Evolutionary conservation across 2,329 filamentous ascomycete species (phyloP), one percentile per base, ranked within the genome.

Genomic region (Aspergillus eucalypticola): DNA sequence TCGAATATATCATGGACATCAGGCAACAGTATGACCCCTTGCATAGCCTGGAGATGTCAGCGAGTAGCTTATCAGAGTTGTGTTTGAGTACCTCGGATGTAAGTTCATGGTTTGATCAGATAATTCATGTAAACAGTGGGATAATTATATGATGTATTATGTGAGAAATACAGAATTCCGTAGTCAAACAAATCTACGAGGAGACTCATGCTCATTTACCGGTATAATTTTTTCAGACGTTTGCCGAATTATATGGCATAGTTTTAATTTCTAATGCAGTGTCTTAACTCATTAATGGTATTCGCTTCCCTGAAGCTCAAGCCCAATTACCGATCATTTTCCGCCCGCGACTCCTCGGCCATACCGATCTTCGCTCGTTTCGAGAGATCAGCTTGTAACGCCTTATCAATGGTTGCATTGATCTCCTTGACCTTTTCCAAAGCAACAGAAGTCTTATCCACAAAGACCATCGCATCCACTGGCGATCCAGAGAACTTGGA

Each of bases 401-500:
- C 89, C 69, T 81, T 79, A 71, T 92, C 88, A 59, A 99, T 84
- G 67, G 92, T 79, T 19, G 85, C 84, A 64, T 90, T 90, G 66
- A 97, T 83, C 68, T 91, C 88, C 79, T 91, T 92, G 19, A 91
- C 91, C 78, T 93, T 96, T 62, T 84, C 82, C 73, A 94, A 75
- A 10, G 93, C 92, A 60, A 88, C 78, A 58, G 84, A 87, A 1
- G 90, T 88, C 77, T 91, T 96, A 67, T 88, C 86, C 66, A 99
- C 80, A 66, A 98, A 79, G 35, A 85, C 81, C 61, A 93, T 80
- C 2, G 93, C 92, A 73, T 97, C 91, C 11, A 96, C 85, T 0
- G 92, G 85, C 19, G 86, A 84, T 25, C 95, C 95, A 23, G 94
- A 93, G 60, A 95, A 86, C 80, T 99, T 99, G 29, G 92, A 89